phyloP scores from a whole-genome alignment of 768 basidiomycete species.

The Strobilomyces echinocephalus region DNA sequence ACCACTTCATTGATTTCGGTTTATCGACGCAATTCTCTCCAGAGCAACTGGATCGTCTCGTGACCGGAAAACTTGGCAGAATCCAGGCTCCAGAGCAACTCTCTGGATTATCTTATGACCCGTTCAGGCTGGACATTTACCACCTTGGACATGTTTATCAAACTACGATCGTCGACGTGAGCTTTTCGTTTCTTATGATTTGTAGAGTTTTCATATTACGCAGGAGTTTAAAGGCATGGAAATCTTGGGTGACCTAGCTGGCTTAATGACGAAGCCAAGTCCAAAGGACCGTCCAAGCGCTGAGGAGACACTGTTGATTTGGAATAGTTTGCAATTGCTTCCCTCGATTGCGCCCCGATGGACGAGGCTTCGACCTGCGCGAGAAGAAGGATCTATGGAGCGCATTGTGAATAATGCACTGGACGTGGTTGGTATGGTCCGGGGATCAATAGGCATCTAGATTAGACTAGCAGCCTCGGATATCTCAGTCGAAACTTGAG shows the following conservation, averaged over 20 bases:
- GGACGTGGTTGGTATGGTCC: slow-evolving; percentile 11
- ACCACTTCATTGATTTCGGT: slow-evolving; percentile 36
- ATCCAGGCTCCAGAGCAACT: slow-evolving; percentile 22
- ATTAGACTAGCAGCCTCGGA: neutral
- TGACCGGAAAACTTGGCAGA: slow-evolving; percentile 8
- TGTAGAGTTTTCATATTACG: neutral
- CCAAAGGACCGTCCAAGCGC: slow-evolving; percentile 4
- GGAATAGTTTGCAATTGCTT: slow-evolving; percentile 4
- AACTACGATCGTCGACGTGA: slow-evolving; percentile 13
- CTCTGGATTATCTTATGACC: slow-evolving; percentile 19
- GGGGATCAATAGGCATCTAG: slow-evolving; percentile 4
- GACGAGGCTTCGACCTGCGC: slow-evolving; percentile 5
- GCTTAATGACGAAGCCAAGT: slow-evolving; percentile 2
- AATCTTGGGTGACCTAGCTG: neutral
- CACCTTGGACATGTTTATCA: slow-evolving; percentile 24
- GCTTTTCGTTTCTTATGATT: neutral
- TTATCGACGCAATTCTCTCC: slow-evolving; percentile 27
- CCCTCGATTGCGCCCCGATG: slow-evolving; percentile 1
- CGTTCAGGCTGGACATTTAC: slow-evolving; percentile 29
- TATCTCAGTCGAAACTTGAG: too few relatives aligned
- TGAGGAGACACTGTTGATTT: neutral
- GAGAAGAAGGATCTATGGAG: slow-evolving; percentile 8
- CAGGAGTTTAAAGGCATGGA: slow-evolving; percentile 9
- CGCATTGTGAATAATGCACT: slow-evolving; percentile 14
- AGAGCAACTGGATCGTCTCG: neutral